These are phyloP conservation scores for Dovyalis caffra DNA, from an alignment of 345 rosid genomes.

Conservation along the genomic window DNA sequence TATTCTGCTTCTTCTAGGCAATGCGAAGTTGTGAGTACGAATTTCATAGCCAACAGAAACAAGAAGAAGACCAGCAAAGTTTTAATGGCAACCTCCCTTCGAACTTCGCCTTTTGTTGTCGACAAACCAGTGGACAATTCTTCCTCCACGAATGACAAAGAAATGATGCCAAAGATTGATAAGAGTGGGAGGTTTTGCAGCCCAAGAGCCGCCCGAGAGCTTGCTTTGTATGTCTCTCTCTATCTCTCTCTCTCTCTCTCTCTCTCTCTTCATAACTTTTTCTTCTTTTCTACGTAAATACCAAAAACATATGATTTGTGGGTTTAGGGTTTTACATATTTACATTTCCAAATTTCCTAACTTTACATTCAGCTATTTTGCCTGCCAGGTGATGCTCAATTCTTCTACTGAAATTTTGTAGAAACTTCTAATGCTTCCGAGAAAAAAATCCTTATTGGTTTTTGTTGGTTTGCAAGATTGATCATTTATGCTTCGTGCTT, in stretches of 20 bases:
- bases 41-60: neutral
- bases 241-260: neutral
- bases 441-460: neutral
- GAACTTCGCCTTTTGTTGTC: constrained; percentile 40
- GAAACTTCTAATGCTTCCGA: too few species aligned
- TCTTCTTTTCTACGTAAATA: neutral
- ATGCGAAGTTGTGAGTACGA: neutral
- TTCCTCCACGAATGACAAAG: constrained; percentile 31
- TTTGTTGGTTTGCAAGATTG: constrained; percentile 39
- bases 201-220: constrained; percentile 98
- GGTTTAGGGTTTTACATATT: constrained; percentile 11
- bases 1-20: constrained; percentile 1
- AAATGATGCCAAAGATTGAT: constrained; percentile 72
- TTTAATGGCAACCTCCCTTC: constrained; percentile 27
- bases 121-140: constrained; percentile 34
- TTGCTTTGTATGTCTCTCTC: constrained; percentile 61
- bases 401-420: neutral
- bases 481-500: constrained; percentile 83
- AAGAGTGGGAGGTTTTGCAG: constrained; percentile 92
- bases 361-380: too few species aligned
- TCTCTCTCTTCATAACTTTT: neutral
- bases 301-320: neutral
- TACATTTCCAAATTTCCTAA: neutral
- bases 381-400: neutral
- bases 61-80: neutral